phyloP scores from a whole-genome alignment of 495 filamentous ascomycete genomes.

The Melanomma pulvis-pyrius region DNA sequence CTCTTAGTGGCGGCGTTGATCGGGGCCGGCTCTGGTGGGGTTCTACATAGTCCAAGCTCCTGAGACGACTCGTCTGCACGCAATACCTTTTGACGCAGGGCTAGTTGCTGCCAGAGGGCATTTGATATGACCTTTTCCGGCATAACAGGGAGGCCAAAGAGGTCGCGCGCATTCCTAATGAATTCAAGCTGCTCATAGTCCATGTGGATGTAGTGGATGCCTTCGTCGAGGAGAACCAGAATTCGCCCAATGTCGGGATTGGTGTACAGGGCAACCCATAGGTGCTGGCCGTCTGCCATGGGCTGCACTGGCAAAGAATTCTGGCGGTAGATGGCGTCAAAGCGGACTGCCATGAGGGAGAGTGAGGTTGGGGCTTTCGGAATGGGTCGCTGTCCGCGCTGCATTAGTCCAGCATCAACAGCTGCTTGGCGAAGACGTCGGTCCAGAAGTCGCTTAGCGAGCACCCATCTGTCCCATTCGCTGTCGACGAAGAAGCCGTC shows the following conservation, averaged over 20 bases:
- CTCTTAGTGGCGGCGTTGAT: constrained; percentile 4
- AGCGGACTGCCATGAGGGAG: constrained; percentile 51
- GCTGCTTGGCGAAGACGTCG: constrained; percentile 52
- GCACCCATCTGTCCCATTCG: constrained; percentile 62
- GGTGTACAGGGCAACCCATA: constrained; percentile 53
- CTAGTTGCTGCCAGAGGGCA: constrained; percentile 60
- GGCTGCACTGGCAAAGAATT: constrained; percentile 40
- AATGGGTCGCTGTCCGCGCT: constrained; percentile 41
- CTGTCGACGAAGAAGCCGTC: constrained; percentile 63
- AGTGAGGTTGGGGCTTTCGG: constrained; percentile 48
- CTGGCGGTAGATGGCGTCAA: constrained; percentile 53
- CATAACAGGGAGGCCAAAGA: constrained; percentile 58
- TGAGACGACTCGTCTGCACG: constrained; percentile 56
- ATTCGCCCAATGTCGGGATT: constrained; percentile 58
- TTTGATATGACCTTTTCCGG: constrained; percentile 57
- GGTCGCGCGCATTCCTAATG: constrained; percentile 54
- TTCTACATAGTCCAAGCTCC: constrained; percentile 51
- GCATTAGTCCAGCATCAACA: constrained; percentile 49
- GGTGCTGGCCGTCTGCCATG: constrained; percentile 49
- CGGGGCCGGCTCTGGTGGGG: constrained; percentile 37
- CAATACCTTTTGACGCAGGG: constrained; percentile 58
- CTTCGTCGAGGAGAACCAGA: constrained; percentile 59
- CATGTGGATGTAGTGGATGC: constrained; percentile 65
- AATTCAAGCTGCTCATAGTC: constrained; percentile 62
- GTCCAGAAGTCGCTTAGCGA: constrained; percentile 58